These are phyloP conservation scores for Tetrastigma voinierianum DNA, from an alignment of 164 flowering plant species.

Conservation along the genomic window DNA sequence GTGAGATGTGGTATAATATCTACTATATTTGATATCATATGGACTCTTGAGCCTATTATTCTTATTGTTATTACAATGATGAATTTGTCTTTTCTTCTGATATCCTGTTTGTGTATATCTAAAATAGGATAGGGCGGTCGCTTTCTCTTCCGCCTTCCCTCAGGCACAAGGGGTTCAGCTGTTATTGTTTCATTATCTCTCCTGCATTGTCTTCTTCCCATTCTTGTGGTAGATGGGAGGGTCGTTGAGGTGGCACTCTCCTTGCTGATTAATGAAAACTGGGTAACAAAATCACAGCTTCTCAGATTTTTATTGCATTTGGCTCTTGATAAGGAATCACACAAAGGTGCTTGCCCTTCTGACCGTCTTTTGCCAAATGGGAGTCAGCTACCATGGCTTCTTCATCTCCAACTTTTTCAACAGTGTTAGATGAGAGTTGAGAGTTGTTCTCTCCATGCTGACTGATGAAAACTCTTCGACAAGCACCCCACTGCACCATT, in stretches of 20 bases:
- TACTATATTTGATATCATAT: slow-evolving; percentile 26
- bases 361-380: neutral
- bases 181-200: slow-evolving; percentile 8
- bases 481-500: slow-evolving; percentile 15
- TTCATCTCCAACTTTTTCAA: slow-evolving; percentile 4
- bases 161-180: slow-evolving; percentile 6
- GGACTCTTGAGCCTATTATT: neutral
- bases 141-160: slow-evolving; percentile 10
- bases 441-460: neutral
- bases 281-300: too few species aligned
- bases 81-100: neutral
- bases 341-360: neutral
- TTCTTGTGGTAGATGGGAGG: too few species aligned
- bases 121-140: neutral
- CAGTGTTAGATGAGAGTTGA: slow-evolving; percentile 1
- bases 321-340: too few species aligned
- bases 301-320: too few species aligned
- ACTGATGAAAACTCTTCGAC: neutral
- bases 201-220: neutral
- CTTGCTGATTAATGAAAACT: neutral
- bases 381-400: neutral
- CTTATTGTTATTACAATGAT: neutral
- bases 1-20: neutral
- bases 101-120: neutral
- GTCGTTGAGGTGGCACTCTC: neutral